Evolutionary conservation across 495 filamentous ascomycete species (phyloP).

Genomic region (Aspergillus sparsus): DNA sequence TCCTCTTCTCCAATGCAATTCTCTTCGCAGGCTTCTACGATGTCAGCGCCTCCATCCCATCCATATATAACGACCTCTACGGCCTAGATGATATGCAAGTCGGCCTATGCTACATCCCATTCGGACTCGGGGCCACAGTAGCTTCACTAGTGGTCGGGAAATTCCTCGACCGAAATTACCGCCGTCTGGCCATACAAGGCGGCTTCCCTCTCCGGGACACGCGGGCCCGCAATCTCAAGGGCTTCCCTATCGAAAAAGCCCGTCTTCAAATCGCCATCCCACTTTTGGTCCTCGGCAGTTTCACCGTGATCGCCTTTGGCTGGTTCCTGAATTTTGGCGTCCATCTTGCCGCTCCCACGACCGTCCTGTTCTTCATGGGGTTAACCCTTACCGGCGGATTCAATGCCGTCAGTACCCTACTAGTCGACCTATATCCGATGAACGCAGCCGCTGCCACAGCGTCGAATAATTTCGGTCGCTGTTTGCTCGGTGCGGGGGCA

Average conservation of each 20-base stretch:
- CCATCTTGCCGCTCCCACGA: conserved; percentile 46
- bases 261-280: conserved; percentile 55
- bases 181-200: conserved; percentile 35
- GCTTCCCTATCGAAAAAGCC: conserved; percentile 67
- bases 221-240: conserved; percentile 51
- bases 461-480: conserved; percentile 69
- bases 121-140: conserved; percentile 62
- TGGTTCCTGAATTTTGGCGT: conserved; percentile 40
- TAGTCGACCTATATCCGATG: conserved; percentile 66
- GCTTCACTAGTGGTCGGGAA: conserved; percentile 88
- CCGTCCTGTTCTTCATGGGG: conserved; percentile 63
- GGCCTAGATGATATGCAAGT: conserved; percentile 50
- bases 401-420: conserved; percentile 58
- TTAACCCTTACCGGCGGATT: conserved; percentile 56
- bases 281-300: conserved; percentile 38
- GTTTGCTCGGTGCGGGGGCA: conserved; percentile 65
- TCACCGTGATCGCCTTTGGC: conserved; percentile 41
- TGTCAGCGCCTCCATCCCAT: conserved; percentile 43
- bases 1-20: conserved; percentile 45
- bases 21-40: conserved; percentile 50
- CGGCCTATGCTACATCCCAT: conserved; percentile 52
- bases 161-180: conserved; percentile 59
- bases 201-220: conserved; percentile 53
- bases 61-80: conserved; percentile 45
- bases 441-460: conserved; percentile 66